Conservation (phyloP, 257 asterid genomes). For the Eucommia ulmoides region DNA sequence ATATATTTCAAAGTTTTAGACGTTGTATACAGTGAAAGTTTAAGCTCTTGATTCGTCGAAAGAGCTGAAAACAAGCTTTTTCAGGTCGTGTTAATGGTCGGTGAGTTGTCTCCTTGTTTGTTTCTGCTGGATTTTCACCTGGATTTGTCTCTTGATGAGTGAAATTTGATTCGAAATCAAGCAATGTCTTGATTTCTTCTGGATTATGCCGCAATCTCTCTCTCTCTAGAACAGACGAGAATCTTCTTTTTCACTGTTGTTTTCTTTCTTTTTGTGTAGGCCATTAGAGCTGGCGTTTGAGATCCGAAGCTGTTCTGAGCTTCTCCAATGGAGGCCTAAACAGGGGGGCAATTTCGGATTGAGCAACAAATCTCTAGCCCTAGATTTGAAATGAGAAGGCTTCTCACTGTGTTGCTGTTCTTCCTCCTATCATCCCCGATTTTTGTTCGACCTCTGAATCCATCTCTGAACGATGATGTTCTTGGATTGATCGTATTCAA, state of each 20-base stretch:
- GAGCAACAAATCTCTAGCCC: not conserved
- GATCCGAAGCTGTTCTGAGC: not conserved
- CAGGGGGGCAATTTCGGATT: not conserved
- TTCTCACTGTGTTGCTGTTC: slow-evolving; percentile 16
- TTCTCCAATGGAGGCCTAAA: slow-evolving; percentile 10
- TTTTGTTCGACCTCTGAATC: slow-evolving; percentile 33
- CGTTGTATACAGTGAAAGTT: not conserved
- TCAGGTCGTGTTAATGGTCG: no score
- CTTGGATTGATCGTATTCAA: slow-evolving; percentile 85
- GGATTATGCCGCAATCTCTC: not conserved
- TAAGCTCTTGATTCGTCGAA: not conserved
- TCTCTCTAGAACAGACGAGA: not conserved
- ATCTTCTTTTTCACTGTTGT: not conserved
- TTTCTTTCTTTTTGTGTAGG: slow-evolving; percentile 1
- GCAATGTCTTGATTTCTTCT: not conserved
- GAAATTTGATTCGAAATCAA: not conserved
- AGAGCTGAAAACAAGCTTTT: not conserved
- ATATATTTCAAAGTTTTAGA: not conserved
- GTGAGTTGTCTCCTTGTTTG: not conserved
- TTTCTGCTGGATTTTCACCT: not conserved
- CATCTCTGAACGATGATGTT: slow-evolving; percentile 83
- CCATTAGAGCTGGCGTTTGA: slow-evolving; percentile 21
- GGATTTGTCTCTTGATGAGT: not conserved
- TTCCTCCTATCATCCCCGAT: slow-evolving; percentile 24
- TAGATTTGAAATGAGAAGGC: slow-evolving; percentile 40